phyloP scores from a whole-genome alignment of 768 basidiomycete species.

The Mycena belliarum region DNA sequence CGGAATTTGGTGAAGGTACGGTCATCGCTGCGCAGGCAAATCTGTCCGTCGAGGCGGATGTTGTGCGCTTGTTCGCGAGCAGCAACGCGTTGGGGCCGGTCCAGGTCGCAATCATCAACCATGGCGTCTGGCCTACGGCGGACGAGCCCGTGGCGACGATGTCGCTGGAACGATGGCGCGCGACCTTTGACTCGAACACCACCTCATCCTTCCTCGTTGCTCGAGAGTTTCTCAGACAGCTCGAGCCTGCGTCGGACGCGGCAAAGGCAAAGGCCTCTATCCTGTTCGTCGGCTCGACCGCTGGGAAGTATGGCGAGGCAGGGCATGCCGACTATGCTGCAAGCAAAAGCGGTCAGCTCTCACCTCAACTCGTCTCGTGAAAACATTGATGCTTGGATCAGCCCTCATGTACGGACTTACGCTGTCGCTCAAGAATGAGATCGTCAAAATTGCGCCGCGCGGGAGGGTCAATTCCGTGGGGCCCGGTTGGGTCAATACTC shows the following conservation, averaged over 20 bases:
- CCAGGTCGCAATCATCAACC: conserved; percentile 62
- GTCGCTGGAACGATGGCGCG: conserved; percentile 63
- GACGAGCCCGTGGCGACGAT: conserved; percentile 55
- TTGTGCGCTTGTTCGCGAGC: conserved; percentile 49
- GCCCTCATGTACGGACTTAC: conserved; percentile 76
- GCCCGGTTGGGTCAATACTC: conserved; percentile 70
- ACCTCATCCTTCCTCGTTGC: conserved; percentile 68
- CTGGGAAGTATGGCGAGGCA: conserved; percentile 74
- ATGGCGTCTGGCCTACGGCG: conserved; percentile 51
- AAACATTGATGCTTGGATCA: no score
- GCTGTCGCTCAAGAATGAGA: conserved; percentile 75
- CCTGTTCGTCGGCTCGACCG: conserved; percentile 67
- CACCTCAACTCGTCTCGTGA: background rate
- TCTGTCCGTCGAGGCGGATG: conserved; percentile 57
- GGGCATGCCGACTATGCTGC: conserved; percentile 40
- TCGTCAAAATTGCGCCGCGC: conserved; percentile 70
- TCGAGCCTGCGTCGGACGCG: conserved; percentile 41
- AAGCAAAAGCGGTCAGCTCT: conserved; percentile 1
- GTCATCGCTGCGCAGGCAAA: conserved; percentile 53
- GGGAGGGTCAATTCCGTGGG: conserved; percentile 72
- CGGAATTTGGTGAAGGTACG: conserved; percentile 34
- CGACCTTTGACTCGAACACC: conserved; percentile 61
- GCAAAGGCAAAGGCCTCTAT: conserved; percentile 58
- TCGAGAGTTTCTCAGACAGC: conserved; percentile 54
- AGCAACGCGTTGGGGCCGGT: conserved; percentile 48